phyloP scores from a whole-genome alignment of 495 filamentous ascomycete species.

The Penicillium chermesinum region DNA sequence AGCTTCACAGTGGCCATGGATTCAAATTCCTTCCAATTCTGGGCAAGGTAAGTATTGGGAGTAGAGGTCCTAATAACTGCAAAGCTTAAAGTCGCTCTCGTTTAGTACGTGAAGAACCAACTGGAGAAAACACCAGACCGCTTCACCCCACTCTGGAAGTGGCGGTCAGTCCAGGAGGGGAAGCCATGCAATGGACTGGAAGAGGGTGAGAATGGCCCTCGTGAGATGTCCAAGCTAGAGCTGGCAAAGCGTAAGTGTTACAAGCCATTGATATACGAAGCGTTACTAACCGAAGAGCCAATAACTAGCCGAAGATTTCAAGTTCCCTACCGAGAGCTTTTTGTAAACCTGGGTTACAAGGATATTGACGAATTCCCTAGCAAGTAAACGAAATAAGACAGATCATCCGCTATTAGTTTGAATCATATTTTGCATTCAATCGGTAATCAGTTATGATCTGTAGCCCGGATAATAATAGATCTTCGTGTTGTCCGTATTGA shows the following conservation, averaged over 20 bases:
- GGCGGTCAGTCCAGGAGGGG: conserved; percentile 11
- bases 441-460: too few relatives aligned
- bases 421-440: too few relatives aligned
- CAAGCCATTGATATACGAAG: too few relatives aligned
- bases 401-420: too few relatives aligned
- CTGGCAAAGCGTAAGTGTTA: conserved; percentile 13
- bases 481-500: too few relatives aligned
- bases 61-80: not conserved
- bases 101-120: conserved; percentile 17
- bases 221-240: conserved; percentile 15
- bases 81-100: not conserved
- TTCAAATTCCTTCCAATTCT: conserved; percentile 19
- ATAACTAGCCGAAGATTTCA: not conserved
- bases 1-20: conserved; percentile 7
- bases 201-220: conserved; percentile 13
- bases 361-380: too few relatives aligned
- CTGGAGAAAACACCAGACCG: conserved; percentile 11
- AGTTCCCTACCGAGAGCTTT: not conserved
- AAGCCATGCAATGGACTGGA: conserved; percentile 13
- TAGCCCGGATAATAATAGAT: too few relatives aligned
- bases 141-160: conserved; percentile 16
- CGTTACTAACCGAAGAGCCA: too few relatives aligned
- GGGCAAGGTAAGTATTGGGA: conserved; percentile 8
- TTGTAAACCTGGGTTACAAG: too few relatives aligned
- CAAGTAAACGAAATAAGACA: too few relatives aligned